Conservation (phyloP, 352 stramenopile genomes). For the Phytophthora nicotianae region DNA sequence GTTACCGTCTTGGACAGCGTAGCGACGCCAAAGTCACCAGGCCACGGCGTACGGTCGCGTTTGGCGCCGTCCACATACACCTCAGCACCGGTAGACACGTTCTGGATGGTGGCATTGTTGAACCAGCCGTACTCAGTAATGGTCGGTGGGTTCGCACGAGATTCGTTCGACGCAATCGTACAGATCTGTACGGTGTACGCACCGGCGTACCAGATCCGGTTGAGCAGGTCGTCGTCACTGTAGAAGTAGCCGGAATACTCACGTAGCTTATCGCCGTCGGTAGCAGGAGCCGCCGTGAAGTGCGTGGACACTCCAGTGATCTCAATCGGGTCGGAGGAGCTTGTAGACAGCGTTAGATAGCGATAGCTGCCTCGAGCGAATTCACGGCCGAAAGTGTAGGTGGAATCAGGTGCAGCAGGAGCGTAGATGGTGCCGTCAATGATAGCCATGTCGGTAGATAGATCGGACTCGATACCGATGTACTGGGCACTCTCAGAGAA, state of each 20-base stretch:
- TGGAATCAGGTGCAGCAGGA: slow-evolving; percentile 21
- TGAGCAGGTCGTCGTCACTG: slow-evolving; percentile 46
- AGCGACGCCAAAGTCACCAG: slow-evolving; percentile 40
- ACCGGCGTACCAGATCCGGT: slow-evolving; percentile 47
- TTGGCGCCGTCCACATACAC: slow-evolving; percentile 46
- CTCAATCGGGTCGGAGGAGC: slow-evolving; percentile 23
- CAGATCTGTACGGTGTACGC: slow-evolving; percentile 48
- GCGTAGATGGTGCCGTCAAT: slow-evolving; percentile 48
- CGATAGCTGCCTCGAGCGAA: slow-evolving; percentile 41
- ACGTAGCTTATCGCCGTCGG: slow-evolving; percentile 30
- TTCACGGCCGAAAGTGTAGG: slow-evolving; percentile 41
- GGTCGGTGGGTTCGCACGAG: slow-evolving; percentile 30
- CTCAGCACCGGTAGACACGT: slow-evolving; percentile 31
- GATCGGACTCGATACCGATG: slow-evolving; percentile 42
- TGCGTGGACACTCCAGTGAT: slow-evolving; percentile 36
- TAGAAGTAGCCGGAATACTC: slow-evolving; percentile 50
- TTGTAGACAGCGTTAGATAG: slow-evolving; percentile 40
- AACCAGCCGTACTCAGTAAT: slow-evolving; percentile 43
- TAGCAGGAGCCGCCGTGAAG: slow-evolving; percentile 38
- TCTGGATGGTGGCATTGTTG: slow-evolving; percentile 41
- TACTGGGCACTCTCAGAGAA: slow-evolving; percentile 41
- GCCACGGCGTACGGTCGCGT: slow-evolving; percentile 43
- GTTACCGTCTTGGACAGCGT: slow-evolving; percentile 34
- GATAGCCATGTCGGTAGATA: slow-evolving; percentile 42
- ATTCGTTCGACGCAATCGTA: slow-evolving; percentile 42